Evolutionary conservation across 2,329 filamentous ascomycete species (phyloP).

Genomic region (Cordyceps farinosa): DNA sequence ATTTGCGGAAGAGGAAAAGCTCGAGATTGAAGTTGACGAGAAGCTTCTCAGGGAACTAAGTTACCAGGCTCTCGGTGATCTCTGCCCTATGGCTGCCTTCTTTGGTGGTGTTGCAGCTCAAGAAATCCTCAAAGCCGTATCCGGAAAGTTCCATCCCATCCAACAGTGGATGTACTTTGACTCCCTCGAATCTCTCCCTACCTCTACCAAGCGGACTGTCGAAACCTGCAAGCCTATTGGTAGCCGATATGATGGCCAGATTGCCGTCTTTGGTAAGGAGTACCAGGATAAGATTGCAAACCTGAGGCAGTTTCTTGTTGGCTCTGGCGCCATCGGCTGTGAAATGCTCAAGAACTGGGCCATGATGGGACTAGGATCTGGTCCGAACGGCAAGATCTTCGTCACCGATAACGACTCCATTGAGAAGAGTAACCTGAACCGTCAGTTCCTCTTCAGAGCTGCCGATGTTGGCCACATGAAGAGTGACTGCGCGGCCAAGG

Average conservation of each 20-base stretch:
- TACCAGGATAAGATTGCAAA: constrained; percentile 94
- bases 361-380: constrained; percentile 91
- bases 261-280: constrained; percentile 89
- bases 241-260: constrained; percentile 92
- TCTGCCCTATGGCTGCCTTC: constrained; percentile 89
- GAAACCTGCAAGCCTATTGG: constrained; percentile 83
- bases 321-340: constrained; percentile 94
- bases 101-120: constrained; percentile 93
- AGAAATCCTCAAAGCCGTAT: constrained; percentile 93
- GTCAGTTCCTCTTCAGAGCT: constrained; percentile 91
- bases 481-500: constrained; percentile 87
- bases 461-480: constrained; percentile 95
- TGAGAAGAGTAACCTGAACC: constrained; percentile 97
- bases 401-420: constrained; percentile 99
- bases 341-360: constrained; percentile 99
- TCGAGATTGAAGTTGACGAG: constrained; percentile 72
- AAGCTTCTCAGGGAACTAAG: constrained; percentile 90
- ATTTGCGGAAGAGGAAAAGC: constrained; percentile 68
- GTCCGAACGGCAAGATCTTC: constrained; percentile 81
- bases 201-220: constrained; percentile 69
- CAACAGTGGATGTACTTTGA: constrained; percentile 97
- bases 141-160: constrained; percentile 95
- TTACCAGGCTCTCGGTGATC: constrained; percentile 88
- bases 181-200: constrained; percentile 90
- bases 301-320: constrained; percentile 88